Percentiles rank a stretch among this genome's conserved stretches.
Conservation (phyloP, 2,329 filamentous ascomycete genomes). For the Macroventuria anomochaeta region DNA sequence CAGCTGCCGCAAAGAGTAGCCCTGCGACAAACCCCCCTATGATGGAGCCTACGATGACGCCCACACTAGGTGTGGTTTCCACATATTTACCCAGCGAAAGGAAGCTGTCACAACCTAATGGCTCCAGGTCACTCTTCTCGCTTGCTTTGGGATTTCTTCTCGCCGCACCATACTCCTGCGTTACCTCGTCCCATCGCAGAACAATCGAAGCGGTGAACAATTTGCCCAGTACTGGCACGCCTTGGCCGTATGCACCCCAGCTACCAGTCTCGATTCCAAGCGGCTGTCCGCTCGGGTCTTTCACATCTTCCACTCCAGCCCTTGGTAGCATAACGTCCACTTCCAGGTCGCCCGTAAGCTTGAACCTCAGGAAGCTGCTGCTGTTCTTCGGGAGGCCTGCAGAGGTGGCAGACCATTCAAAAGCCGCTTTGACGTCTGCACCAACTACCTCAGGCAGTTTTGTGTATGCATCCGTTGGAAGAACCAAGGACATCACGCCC, state of each 20-base stretch:
- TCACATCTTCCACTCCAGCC: not conserved
- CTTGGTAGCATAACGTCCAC: not conserved
- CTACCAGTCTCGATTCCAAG: not conserved
- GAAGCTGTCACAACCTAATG: conserved; percentile 26
- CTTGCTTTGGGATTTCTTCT: conserved; percentile 8
- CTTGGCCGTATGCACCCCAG: conserved; percentile 24
- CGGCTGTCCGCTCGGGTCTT: not conserved
- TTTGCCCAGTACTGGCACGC: conserved; percentile 22
- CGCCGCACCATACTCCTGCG: conserved; percentile 25
- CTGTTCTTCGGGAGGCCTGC: not conserved
- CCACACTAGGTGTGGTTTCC: conserved; percentile 8
- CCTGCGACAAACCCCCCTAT: conserved; percentile 25
- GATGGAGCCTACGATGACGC: conserved; percentile 20
- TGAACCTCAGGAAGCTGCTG: not conserved
- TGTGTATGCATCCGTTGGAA: conserved; percentile 13
- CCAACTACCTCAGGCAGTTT: conserved; percentile 7
- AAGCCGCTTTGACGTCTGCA: not conserved
- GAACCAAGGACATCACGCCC: conserved; percentile 20
- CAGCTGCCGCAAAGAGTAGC: conserved; percentile 18
- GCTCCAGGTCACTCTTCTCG: conserved; percentile 13
- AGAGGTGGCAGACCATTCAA: not conserved
- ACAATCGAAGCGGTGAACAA: conserved; percentile 25
- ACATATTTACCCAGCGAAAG: conserved; percentile 8
- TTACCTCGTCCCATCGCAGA: conserved; percentile 22
- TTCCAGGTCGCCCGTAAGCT: not conserved